These are phyloP conservation scores for Phoma herbarum DNA, from an alignment of 2,329 filamentous ascomycete genomes.

Conservation along the genomic window DNA sequence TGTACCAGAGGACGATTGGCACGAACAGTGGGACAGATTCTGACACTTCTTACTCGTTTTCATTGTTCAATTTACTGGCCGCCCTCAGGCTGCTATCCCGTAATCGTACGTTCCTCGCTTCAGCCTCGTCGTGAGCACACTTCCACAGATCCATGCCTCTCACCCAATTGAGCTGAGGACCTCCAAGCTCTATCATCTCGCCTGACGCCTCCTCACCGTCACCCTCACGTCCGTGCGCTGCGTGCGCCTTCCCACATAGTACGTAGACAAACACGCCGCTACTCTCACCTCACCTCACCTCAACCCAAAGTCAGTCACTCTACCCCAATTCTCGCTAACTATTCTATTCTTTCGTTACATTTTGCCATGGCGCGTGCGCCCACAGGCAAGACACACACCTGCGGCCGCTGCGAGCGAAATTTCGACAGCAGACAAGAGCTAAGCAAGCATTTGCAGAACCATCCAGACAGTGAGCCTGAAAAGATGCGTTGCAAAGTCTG, in stretches of 20 bases:
- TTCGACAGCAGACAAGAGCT: conserved; percentile 29
- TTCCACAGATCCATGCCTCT: not conserved
- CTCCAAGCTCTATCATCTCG: not conserved
- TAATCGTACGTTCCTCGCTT: not conserved
- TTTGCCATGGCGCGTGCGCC: not conserved
- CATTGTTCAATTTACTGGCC: not conserved
- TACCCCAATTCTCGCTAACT: not conserved
- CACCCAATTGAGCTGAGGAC: not conserved
- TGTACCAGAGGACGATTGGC: too few species aligned
- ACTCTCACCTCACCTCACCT: not conserved
- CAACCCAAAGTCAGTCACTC: not conserved
- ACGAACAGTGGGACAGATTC: too few species aligned
- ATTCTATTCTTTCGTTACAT: not conserved
- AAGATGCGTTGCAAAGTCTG: conserved; percentile 14
- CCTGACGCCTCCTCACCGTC: not conserved
- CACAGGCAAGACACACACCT: conserved; percentile 21
- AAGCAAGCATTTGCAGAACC: conserved; percentile 24
- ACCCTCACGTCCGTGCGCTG: conserved; percentile 7
- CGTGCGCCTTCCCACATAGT: not conserved
- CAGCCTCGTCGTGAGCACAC: not conserved
- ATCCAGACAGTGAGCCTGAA: conserved; percentile 15
- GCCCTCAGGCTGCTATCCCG: not conserved
- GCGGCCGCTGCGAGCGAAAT: conserved; percentile 28
- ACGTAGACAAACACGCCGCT: conserved; percentile 2
- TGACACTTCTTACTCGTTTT: too few species aligned